Evolutionary conservation across 2,329 filamentous ascomycete species (phyloP).

Genomic region (Arachnomyces sp.): DNA sequence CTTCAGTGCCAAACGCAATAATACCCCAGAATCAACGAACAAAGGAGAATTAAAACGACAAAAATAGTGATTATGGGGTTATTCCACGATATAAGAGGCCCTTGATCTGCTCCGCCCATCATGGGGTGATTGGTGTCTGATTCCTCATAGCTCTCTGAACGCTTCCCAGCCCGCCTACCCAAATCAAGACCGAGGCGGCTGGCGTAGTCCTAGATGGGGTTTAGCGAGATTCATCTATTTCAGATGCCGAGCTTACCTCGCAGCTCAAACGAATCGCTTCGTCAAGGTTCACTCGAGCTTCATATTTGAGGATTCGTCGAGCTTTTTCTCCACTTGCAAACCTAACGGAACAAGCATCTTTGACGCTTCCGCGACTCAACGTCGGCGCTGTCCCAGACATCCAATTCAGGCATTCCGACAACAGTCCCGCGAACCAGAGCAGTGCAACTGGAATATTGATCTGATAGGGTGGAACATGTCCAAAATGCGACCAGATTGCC

Average conservation of each 20-base stretch:
- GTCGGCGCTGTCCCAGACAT: constrained; percentile 38
- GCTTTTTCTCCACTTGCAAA: constrained; percentile 50
- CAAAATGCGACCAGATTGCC: constrained; percentile 42
- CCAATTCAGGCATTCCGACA: constrained; percentile 43
- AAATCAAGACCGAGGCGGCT: constrained; percentile 20
- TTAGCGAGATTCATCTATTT: constrained; percentile 5
- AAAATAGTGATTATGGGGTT: no score
- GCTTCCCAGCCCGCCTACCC: no score
- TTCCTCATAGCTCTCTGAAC: no score
- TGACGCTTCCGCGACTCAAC: constrained; percentile 48
- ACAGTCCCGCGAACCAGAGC: constrained; percentile 41
- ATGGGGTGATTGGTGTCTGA: no score
- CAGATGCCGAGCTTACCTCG: constrained; percentile 28
- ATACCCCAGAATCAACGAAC: no score
- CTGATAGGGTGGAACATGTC: constrained; percentile 39
- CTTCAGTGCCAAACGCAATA: no score
- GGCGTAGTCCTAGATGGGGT: constrained; percentile 23
- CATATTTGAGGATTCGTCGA: constrained; percentile 45
- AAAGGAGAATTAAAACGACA: no score
- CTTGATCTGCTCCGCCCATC: no score
- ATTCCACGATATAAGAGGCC: no score
- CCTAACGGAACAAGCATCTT: constrained; percentile 46
- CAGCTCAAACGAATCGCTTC: constrained; percentile 46
- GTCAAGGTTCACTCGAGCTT: constrained; percentile 43
- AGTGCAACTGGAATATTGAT: constrained; percentile 42